These are phyloP conservation scores for Plenodomus tracheiphilus DNA, from an alignment of 2,329 filamentous ascomycete genomes.

Conservation along the genomic window DNA sequence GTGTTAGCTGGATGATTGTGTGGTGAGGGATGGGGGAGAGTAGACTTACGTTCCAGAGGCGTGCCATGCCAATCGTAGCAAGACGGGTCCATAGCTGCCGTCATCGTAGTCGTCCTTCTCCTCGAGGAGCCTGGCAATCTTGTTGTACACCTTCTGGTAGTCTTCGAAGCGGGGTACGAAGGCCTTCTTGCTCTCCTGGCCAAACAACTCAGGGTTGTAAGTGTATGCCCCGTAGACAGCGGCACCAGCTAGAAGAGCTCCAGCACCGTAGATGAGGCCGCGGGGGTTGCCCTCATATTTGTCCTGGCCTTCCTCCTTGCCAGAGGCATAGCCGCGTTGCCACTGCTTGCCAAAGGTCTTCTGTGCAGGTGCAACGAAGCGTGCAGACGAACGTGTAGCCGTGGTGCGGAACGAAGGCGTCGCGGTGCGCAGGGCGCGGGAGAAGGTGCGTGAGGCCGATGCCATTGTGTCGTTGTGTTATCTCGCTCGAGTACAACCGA, in stretches of 20 bases:
- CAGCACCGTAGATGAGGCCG: constrained; percentile 39
- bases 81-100: constrained; percentile 90
- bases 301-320: constrained; percentile 54
- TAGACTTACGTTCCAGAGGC: constrained; percentile 71
- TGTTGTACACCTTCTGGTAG: constrained; percentile 94
- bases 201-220: constrained; percentile 55
- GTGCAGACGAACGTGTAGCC: constrained; percentile 56
- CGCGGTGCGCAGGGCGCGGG: constrained; percentile 47
- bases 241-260: constrained; percentile 31
- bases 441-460: constrained; percentile 39
- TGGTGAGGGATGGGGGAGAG: neutral
- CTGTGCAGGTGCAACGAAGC: constrained; percentile 63
- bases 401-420: constrained; percentile 59
- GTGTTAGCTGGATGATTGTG: constrained; percentile 12
- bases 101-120: constrained; percentile 96
- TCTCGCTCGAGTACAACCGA: neutral
- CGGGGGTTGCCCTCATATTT: constrained; percentile 56
- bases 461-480: constrained; percentile 31
- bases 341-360: constrained; percentile 73
- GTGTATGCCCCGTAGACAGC: constrained; percentile 52
- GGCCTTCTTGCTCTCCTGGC: constrained; percentile 47
- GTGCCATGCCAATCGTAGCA: constrained; percentile 93
- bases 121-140: constrained; percentile 76
- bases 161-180: constrained; percentile 80
- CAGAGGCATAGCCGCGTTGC: constrained; percentile 76